Evolutionary conservation across 164 flowering plant genomes (phyloP).

Genomic region (Berberis vulgaris): DNA sequence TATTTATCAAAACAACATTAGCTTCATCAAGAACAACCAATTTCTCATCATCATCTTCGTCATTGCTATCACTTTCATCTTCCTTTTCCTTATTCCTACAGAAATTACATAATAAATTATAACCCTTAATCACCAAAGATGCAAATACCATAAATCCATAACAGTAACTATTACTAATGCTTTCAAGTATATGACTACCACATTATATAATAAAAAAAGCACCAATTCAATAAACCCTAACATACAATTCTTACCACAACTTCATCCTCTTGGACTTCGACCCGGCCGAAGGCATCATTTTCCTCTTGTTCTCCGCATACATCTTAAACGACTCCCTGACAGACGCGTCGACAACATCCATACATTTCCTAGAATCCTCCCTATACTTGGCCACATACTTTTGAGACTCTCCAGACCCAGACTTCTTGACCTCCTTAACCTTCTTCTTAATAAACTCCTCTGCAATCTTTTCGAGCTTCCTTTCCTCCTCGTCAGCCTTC

Average conservation of each 20-base stretch:
- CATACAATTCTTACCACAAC: conserved; percentile 48
- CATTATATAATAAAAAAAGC: too few species aligned
- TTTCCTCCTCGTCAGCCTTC: conserved; percentile 70
- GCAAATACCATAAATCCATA: not conserved
- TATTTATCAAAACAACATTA: conserved; percentile 26
- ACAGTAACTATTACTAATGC: too few species aligned
- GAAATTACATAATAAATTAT: not conserved
- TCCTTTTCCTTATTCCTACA: conserved; percentile 55
- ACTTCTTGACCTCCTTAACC: conserved; percentile 33
- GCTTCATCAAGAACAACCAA: conserved; percentile 46
- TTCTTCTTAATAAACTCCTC: conserved; percentile 82
- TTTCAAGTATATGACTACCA: too few species aligned
- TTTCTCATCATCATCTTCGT: conserved; percentile 37
- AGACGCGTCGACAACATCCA: conserved; percentile 54
- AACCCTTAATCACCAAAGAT: not conserved
- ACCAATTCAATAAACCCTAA: too few species aligned
- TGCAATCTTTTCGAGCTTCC: conserved; percentile 82
- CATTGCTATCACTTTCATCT: conserved; percentile 53
- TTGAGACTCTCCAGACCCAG: conserved; percentile 19
- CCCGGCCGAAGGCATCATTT: conserved; percentile 14
- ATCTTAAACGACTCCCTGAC: conserved; percentile 22
- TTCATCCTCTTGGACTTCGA: conserved; percentile 50
- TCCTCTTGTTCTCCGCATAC: conserved; percentile 37
- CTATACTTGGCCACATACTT: conserved; percentile 3
- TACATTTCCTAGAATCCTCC: conserved; percentile 36